Evolutionary conservation across 1,284 basidiomycete genomes (phyloP), one percentile per base, ranked within the genome.

Genomic region (Gymnopus androsaceus): DNA sequence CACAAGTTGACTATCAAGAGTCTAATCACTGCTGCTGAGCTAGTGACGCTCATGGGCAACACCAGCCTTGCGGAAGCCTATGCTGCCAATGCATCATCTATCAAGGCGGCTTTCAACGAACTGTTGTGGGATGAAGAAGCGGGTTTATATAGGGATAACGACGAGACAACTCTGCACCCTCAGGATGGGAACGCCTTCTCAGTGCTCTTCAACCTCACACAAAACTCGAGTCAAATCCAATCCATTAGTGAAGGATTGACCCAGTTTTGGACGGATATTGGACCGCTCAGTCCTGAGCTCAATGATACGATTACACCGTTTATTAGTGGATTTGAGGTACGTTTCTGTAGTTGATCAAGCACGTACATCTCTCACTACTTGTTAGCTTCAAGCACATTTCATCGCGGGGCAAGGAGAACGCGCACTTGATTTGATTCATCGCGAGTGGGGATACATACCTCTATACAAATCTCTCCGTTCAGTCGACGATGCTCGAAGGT

Each of bases 371-470:
- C n/a, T n/a, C n/a, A n/a, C n/a, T n/a, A n/a, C n/a, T n/a, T 14
- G 25, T 38, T 56, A 81, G 78, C 63, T 81, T 8, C 75, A 79
- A 69, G 79, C 79, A 6, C 80, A 82, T 62, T 81, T 81, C 55
- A 70, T 72, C 12, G 72, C 79, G 0, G 77, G 75, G 7, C 72
- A 78, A 61, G 78, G 76, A 44, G 75, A 68, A 17, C 69, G 75
- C 17, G 79, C 78, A 3, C 71, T 82, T 64, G 78, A 80, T 57
- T 69, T 82, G 9, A 59, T 82, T 12, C 72, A 70, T n/a, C 70
- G 72, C 28, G 74, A 79, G 62, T 81, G 80, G 80, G 80, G 80
- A 1, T 82, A 80, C 61, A 81, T 81, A 75, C 66, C n/a, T 81
- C 23, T 77, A 79, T 66, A 80, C 78, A 5, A 76, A 77, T 58